phyloP scores from a whole-genome alignment of 169 alveolate species.

The Neospora caninum region DNA sequence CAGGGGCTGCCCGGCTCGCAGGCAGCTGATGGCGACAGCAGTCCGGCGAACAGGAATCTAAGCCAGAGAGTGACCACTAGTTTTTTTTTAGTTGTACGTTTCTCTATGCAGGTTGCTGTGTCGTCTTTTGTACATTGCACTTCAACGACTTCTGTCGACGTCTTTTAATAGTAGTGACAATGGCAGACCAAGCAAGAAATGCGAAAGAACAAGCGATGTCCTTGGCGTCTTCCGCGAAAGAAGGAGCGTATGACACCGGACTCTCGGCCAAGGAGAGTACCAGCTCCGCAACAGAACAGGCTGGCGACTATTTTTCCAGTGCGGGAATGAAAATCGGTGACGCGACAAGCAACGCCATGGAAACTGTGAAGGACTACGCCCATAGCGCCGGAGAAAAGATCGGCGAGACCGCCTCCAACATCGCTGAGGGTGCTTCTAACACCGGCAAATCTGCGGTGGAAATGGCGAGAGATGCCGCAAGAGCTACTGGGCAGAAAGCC shows the following conservation, averaged over 20 bases:
- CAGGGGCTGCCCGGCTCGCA: too few relatives aligned
- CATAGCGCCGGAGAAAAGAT: slow-evolving; percentile 29
- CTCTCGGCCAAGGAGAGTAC: background rate
- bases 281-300: background rate
- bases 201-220: slow-evolving; percentile 12
- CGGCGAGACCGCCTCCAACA: slow-evolving; percentile 12
- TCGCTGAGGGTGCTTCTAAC: background rate
- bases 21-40: too few relatives aligned
- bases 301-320: background rate
- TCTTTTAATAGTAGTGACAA: background rate
- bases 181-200: background rate
- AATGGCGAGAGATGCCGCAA: background rate
- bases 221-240: background rate
- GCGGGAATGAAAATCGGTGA: slow-evolving; percentile 28
- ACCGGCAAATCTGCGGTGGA: slow-evolving; percentile 2
- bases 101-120: background rate
- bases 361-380: background rate
- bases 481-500: background rate
- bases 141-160: background rate
- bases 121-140: background rate
- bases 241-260: slow-evolving; percentile 7
- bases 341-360: slow-evolving; percentile 12
- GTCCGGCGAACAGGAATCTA: too few relatives aligned
- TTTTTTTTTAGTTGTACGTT: background rate
- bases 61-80: too few relatives aligned